Conservation (phyloP, 331 rosid genomes). For the Acacia concinna region DNA sequence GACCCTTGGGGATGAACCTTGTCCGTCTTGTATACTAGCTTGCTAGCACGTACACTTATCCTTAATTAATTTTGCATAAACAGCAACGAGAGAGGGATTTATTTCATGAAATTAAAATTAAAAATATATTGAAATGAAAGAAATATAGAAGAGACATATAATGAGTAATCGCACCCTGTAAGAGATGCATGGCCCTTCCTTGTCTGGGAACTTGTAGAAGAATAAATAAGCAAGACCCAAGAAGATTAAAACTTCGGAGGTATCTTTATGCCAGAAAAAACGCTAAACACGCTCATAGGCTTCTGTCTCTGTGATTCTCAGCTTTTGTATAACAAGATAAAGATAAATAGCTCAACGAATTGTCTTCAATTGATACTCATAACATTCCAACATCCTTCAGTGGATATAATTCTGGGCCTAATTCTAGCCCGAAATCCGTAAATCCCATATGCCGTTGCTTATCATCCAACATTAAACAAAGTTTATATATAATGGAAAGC, state of each 20-base stretch:
- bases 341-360: background rate
- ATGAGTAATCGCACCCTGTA: slow-evolving; percentile 34
- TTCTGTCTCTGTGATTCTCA: background rate
- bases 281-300: background rate
- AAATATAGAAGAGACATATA: background rate
- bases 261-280: background rate
- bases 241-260: slow-evolving; percentile 18
- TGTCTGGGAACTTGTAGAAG: slow-evolving; percentile 66
- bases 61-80: background rate
- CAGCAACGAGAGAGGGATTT: background rate
- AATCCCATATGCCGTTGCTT: background rate
- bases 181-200: background rate
- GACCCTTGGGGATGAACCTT: too few relatives aligned
- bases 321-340: background rate
- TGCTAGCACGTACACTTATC: background rate
- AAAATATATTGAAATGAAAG: background rate
- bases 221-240: slow-evolving; percentile 37
- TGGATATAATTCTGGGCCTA: background rate
- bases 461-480: background rate
- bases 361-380: background rate
- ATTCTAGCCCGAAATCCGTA: background rate
- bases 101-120: too few relatives aligned
- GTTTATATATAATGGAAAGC: background rate
- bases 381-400: background rate
- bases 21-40: too few relatives aligned